Evolutionary conservation across 805 yeast species (phyloP).

Genomic region (Yarrowia sp.): DNA sequence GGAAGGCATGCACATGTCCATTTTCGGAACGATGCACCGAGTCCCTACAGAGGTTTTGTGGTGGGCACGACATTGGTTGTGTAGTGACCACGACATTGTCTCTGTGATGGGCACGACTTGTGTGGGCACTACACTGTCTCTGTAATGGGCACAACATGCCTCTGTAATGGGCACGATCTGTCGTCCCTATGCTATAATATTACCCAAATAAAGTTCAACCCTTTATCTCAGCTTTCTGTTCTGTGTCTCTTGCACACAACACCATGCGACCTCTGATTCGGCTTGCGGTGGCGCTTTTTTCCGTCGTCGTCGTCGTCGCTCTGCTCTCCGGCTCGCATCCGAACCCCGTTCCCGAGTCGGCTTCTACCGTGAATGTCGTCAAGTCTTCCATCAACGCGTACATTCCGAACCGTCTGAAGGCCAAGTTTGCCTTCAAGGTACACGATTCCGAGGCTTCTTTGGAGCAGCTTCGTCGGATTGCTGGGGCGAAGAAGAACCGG

Average conservation of each 20-base stretch:
- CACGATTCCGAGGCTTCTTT: not conserved
- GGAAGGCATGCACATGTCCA: not conserved
- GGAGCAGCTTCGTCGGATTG: not conserved
- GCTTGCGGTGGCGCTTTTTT: slow-evolving; percentile 2
- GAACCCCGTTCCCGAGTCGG: not conserved
- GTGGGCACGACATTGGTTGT: not conserved
- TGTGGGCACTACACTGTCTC: too few species aligned
- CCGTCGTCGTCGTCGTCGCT: too few species aligned
- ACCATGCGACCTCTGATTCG: slow-evolving; percentile 18
- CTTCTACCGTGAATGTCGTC: slow-evolving; percentile 13
- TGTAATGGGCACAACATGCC: too few species aligned
- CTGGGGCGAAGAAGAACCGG: not conserved
- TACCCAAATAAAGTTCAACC: too few species aligned
- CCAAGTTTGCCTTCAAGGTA: slow-evolving; percentile 27
- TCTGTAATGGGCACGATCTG: too few species aligned
- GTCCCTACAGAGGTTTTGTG: not conserved
- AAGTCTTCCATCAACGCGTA: slow-evolving; percentile 19
- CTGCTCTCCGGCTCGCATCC: slow-evolving; percentile 2
- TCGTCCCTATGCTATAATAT: too few species aligned
- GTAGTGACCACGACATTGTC: too few species aligned
- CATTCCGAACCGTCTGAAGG: slow-evolving; percentile 19
- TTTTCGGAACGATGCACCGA: not conserved
- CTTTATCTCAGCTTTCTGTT: too few species aligned
- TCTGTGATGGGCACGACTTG: too few species aligned
- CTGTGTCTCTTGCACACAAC: too few species aligned